Conservation (phyloP, 352 stramenopile genomes). For the Phytophthora brassicae region DNA sequence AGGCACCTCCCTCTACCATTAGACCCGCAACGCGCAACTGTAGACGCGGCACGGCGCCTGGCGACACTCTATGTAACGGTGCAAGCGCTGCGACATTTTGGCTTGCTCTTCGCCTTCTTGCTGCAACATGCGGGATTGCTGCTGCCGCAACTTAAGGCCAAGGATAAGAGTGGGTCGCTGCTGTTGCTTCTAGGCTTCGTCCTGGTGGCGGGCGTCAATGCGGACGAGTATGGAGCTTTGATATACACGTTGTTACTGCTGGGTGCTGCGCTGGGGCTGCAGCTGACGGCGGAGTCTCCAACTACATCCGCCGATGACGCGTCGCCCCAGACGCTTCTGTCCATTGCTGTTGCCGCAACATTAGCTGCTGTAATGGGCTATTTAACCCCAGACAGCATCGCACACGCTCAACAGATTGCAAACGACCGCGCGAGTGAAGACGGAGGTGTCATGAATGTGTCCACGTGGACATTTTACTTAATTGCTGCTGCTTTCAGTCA, state of each 20-base stretch:
- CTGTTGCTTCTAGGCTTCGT: conserved; percentile 51
- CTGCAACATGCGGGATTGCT: conserved; percentile 54
- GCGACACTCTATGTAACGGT: conserved; percentile 48
- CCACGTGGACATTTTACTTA: conserved; percentile 28
- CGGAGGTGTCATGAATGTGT: conserved; percentile 21
- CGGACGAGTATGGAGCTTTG: conserved; percentile 67
- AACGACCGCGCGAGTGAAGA: conserved; percentile 31
- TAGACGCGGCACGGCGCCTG: conserved; percentile 43
- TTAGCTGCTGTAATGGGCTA: no score
- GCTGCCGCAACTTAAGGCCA: conserved; percentile 46
- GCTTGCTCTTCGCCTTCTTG: conserved; percentile 71
- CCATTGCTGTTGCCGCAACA: conserved; percentile 32
- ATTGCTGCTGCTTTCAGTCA: conserved; percentile 14
- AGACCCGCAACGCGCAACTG: conserved; percentile 18
- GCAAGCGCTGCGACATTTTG: conserved; percentile 68
- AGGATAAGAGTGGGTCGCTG: conserved; percentile 28
- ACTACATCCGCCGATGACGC: conserved; percentile 25
- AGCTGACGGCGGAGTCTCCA: conserved; percentile 17
- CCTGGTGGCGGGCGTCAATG: conserved; percentile 60
- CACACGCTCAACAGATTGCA: conserved; percentile 31
- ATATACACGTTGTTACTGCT: conserved; percentile 56
- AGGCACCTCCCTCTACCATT: neutral
- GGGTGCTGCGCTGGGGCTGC: conserved; percentile 42
- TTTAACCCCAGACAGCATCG: conserved; percentile 29
- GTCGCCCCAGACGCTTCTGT: conserved; percentile 38